Evolutionary conservation across 805 yeast genomes (phyloP).

Genomic region (Blastobotrys americana): DNA sequence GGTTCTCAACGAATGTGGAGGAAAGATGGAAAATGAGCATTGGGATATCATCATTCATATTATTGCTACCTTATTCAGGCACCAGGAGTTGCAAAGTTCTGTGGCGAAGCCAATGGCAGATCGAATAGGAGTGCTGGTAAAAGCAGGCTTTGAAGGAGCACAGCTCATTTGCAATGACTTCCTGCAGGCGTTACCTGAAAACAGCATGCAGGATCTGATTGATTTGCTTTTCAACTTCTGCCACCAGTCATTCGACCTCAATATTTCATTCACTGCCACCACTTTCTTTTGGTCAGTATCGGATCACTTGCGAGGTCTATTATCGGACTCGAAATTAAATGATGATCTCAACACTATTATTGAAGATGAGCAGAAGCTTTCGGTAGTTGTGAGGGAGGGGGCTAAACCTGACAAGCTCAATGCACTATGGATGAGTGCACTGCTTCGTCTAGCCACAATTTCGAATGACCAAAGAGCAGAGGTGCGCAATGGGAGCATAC

Average conservation of each 20-base stretch:
- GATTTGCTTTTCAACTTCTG: conserved; percentile 69
- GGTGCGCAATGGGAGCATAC: conserved; percentile 83
- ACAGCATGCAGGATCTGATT: conserved; percentile 56
- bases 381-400: conserved; percentile 22
- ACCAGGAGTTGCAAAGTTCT: conserved; percentile 31
- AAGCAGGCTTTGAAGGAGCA: conserved; percentile 71
- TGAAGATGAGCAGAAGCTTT: conserved; percentile 15
- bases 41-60: conserved; percentile 72
- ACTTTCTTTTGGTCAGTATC: conserved; percentile 90
- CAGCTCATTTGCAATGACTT: conserved; percentile 84
- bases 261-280: conserved; percentile 83
- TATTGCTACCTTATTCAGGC: conserved; percentile 24
- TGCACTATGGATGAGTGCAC: conserved; percentile 56
- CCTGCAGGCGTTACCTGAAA: conserved; percentile 58
- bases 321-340: conserved; percentile 20
- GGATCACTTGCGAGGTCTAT: conserved; percentile 52
- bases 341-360: conserved; percentile 19
- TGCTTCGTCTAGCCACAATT: conserved; percentile 54
- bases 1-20: conserved; percentile 74
- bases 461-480: conserved; percentile 63
- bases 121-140: conserved; percentile 46
- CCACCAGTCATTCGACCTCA: conserved; percentile 63
- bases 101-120: conserved; percentile 27
- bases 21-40: conserved; percentile 45
- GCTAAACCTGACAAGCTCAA: conserved; percentile 21